A percentile compares a stretch with the other conserved stretches of the same genome.
Conservation (phyloP, 2,329 filamentous ascomycete genomes). For the Diaporthe eres region DNA sequence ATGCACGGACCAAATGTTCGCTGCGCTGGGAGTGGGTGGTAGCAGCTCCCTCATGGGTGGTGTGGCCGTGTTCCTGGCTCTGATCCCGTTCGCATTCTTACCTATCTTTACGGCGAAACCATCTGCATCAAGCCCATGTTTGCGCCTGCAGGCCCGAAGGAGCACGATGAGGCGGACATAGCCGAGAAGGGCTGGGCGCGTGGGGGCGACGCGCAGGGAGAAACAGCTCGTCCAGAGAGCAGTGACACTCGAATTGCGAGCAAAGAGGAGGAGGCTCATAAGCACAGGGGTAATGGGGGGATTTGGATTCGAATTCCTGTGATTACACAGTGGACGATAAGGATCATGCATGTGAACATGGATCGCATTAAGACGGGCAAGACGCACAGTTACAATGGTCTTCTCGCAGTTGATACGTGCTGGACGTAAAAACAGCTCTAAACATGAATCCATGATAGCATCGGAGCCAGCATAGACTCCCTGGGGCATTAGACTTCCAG, state of each 20-base stretch:
- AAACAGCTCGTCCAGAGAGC: not conserved
- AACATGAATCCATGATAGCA: not conserved
- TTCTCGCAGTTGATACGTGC: not conserved
- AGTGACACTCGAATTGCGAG: not conserved
- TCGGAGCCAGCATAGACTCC: not conserved
- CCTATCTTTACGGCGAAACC: too few species aligned
- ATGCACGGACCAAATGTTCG: too few species aligned
- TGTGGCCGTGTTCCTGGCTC: too few species aligned
- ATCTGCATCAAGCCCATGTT: too few species aligned
- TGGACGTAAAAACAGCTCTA: not conserved
- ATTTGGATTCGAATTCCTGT: not conserved
- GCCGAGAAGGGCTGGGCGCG: not conserved
- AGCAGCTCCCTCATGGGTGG: too few species aligned
- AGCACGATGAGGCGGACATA: too few species aligned
- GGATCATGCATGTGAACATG: not conserved
- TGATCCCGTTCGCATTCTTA: too few species aligned
- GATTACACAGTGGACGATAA: not conserved
- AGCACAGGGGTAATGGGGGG: not conserved
- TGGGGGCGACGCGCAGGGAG: not conserved
- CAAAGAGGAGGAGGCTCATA: not conserved
- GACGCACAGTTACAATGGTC: not conserved
- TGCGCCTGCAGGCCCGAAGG: too few species aligned
- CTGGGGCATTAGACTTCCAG: not conserved
- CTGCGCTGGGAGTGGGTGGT: too few species aligned
- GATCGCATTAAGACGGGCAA: not conserved